Conservation (phyloP, 2,329 filamentous ascomycete genomes). For the Colletotrichum musae region DNA sequence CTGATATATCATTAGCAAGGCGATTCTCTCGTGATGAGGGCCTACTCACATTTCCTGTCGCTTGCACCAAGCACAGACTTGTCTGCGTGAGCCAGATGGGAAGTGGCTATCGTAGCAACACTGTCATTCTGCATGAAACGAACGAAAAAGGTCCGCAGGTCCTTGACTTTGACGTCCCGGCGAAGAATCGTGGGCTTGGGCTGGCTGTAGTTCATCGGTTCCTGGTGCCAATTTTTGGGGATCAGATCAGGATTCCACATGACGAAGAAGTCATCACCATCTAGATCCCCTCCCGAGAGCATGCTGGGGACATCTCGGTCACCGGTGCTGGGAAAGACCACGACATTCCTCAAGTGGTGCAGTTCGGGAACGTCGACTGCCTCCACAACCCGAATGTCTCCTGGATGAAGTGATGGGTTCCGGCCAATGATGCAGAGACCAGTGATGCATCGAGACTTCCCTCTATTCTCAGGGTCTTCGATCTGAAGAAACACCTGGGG, state of each 20-base stretch:
- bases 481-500: conserved; percentile 94
- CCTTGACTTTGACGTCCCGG: conserved; percentile 76
- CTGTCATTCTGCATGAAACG: conserved; percentile 93
- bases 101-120: conserved; percentile 83
- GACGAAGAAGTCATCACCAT: conserved; percentile 95
- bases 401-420: conserved; percentile 94
- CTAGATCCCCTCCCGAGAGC: conserved; percentile 95
- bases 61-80: conserved; percentile 73
- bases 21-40: neutral
- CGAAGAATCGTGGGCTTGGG: conserved; percentile 69
- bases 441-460: conserved; percentile 75
- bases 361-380: conserved; percentile 84
- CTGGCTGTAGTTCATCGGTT: conserved; percentile 83
- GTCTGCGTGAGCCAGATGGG: conserved; percentile 87
- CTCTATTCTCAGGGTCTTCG: conserved; percentile 68
- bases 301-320: conserved; percentile 91
- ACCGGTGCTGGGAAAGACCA: conserved; percentile 88
- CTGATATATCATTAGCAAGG: conserved; percentile 50
- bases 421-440: conserved; percentile 88
- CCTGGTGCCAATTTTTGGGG: conserved; percentile 77
- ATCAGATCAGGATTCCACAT: conserved; percentile 88
- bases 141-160: conserved; percentile 90
- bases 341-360: conserved; percentile 84
- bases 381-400: conserved; percentile 89
- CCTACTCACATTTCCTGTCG: conserved; percentile 73